phyloP scores from a whole-genome alignment of 2,329 filamentous ascomycete genomes.

The Calonectria hongkongensis region DNA sequence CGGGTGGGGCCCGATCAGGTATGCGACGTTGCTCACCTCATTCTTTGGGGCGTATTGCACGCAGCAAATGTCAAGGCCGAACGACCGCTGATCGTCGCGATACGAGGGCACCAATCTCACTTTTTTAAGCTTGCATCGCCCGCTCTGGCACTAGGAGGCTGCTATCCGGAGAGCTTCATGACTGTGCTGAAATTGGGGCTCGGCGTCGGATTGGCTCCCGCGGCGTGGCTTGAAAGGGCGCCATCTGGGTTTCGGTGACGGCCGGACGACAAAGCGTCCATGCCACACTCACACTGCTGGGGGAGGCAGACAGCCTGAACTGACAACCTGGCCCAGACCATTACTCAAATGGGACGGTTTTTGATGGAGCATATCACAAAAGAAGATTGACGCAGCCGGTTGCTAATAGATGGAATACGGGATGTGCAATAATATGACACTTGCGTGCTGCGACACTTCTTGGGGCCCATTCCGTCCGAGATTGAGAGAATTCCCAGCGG shows the following conservation, averaged over 20 bases:
- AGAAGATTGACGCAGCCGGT: neutral
- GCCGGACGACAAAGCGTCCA: conserved; percentile 17
- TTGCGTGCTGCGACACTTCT: neutral
- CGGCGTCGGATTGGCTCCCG: conserved; percentile 13
- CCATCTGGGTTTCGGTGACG: conserved; percentile 4
- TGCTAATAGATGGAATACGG: conserved; percentile 19
- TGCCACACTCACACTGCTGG: neutral
- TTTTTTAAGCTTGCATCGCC: conserved; percentile 15
- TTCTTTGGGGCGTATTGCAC: conserved; percentile 20
- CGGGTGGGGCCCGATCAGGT: conserved; percentile 41
- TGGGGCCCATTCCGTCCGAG: conserved; percentile 18
- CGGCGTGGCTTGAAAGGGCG: conserved; percentile 27
- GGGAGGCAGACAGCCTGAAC: neutral
- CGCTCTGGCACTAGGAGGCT: conserved; percentile 20
- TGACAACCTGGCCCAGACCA: neutral
- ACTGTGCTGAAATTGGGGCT: neutral
- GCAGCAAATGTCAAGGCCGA: neutral
- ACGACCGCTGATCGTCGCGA: conserved; percentile 19
- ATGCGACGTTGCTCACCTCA: conserved; percentile 43
- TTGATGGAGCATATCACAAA: neutral
- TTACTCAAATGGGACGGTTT: neutral
- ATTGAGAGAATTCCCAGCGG: conserved; percentile 17
- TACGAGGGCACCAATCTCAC: conserved; percentile 23
- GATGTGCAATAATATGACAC: neutral
- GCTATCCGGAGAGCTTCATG: conserved; percentile 12